Conservation (phyloP, 495 filamentous ascomycete species). For the Gamarada debralockiae region DNA sequence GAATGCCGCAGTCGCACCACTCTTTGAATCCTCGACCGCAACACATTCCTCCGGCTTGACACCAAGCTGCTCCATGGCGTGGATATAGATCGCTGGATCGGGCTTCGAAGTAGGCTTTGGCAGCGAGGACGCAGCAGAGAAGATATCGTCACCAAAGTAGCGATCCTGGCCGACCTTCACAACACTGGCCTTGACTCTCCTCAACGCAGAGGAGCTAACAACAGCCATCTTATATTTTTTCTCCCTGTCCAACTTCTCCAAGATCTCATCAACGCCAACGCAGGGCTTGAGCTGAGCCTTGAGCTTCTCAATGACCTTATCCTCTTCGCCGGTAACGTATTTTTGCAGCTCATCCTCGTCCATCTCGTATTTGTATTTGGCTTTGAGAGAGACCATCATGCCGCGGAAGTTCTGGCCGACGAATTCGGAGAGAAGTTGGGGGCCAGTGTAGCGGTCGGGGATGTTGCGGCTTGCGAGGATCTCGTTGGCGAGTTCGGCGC, state of each 20-base stretch:
- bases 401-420: conserved; percentile 96
- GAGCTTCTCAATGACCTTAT: conserved; percentile 80
- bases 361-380: conserved; percentile 72
- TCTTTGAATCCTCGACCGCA: conserved; percentile 87
- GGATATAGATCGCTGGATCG: conserved; percentile 87
- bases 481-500: conserved; percentile 89
- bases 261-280: conserved; percentile 62
- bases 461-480: conserved; percentile 67
- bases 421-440: conserved; percentile 78
- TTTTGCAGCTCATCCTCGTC: conserved; percentile 61
- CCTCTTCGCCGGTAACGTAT: conserved; percentile 79
- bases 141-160: conserved; percentile 78
- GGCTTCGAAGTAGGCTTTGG: conserved; percentile 82
- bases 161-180: conserved; percentile 77
- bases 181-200: conserved; percentile 74
- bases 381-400: conserved; percentile 74
- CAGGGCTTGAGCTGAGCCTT: conserved; percentile 60
- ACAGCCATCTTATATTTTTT: conserved; percentile 76
- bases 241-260: conserved; percentile 52
- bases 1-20: conserved; percentile 74
- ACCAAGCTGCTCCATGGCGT: conserved; percentile 71
- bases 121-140: conserved; percentile 79
- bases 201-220: conserved; percentile 74
- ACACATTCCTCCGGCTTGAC: conserved; percentile 74
- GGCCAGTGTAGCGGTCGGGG: conserved; percentile 72